phyloP scores from a whole-genome alignment of 2,329 filamentous ascomycete genomes.

The Colletotrichum gigasporum region DNA sequence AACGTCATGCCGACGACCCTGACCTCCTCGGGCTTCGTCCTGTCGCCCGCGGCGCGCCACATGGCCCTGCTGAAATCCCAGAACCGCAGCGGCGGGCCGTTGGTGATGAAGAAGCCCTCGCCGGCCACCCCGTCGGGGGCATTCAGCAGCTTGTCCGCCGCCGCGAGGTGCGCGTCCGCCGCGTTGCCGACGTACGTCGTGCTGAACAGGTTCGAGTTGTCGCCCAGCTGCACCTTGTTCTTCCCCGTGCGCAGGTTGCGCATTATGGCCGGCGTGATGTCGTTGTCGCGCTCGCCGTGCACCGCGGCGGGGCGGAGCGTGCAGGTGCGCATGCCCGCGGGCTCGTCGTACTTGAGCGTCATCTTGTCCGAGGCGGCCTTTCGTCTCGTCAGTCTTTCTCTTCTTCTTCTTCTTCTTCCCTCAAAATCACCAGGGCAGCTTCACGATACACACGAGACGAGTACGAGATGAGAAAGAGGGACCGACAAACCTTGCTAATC shows the following conservation, averaged over 20 bases:
- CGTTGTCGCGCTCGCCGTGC: slow-evolving; percentile 53
- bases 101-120: slow-evolving; percentile 72
- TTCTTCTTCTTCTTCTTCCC: too few species aligned
- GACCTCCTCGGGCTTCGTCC: slow-evolving; percentile 18
- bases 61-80: slow-evolving; percentile 69
- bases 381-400: neutral
- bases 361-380: slow-evolving; percentile 29
- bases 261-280: slow-evolving; percentile 65
- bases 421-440: too few species aligned
- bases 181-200: slow-evolving; percentile 74
- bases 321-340: slow-evolving; percentile 26
- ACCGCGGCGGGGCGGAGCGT: slow-evolving; percentile 29
- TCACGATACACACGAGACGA: too few species aligned
- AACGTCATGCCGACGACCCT: neutral
- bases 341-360: slow-evolving; percentile 26
- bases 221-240: slow-evolving; percentile 68
- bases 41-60: slow-evolving; percentile 48
- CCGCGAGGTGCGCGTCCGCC: slow-evolving; percentile 70
- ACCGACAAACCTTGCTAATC: slow-evolving; percentile 63
- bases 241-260: slow-evolving; percentile 62
- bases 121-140: slow-evolving; percentile 60
- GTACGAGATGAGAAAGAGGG: too few species aligned
- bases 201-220: slow-evolving; percentile 71
- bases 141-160: slow-evolving; percentile 63
- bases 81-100: slow-evolving; percentile 69